A percentile compares a stretch with the other conserved stretches of the same genome.
phyloP scores from a whole-genome alignment of 2,329 filamentous ascomycete species.

The Neonectria neomacrospora region DNA sequence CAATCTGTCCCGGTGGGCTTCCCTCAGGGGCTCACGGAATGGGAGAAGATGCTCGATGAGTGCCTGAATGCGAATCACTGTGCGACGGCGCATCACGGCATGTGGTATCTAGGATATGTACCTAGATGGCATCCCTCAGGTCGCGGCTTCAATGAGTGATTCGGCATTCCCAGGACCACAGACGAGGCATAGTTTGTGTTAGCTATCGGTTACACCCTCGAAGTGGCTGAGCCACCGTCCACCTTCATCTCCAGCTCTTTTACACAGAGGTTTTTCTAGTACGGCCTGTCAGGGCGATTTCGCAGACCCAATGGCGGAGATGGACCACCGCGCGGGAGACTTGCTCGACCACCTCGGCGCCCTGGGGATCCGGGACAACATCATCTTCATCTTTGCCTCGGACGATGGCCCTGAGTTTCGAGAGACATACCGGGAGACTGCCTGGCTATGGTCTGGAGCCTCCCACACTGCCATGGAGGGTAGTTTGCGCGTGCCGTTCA shows the following conservation, averaged over 20 bases:
- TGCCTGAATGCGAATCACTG: conserved; percentile 45
- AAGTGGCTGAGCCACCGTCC: conserved; percentile 49
- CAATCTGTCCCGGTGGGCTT: conserved; percentile 50
- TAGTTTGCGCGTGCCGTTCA: conserved; percentile 49
- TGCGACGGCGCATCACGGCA: conserved; percentile 48
- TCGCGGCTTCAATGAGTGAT: conserved; percentile 52
- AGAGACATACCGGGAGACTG: conserved; percentile 47
- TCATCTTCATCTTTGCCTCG: conserved; percentile 50
- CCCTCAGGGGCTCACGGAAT: conserved; percentile 47
- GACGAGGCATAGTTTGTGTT: conserved; percentile 52
- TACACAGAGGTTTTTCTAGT: conserved; percentile 45
- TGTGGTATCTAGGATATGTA: conserved; percentile 52
- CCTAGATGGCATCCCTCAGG: conserved; percentile 50
- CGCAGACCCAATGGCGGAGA: conserved; percentile 49
- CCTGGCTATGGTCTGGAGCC: conserved; percentile 49
- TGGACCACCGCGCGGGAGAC: conserved; percentile 48
- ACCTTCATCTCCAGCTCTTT: conserved; percentile 50
- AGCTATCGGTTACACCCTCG: conserved; percentile 46
- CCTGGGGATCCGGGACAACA: conserved; percentile 45
- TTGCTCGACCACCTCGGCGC: conserved; percentile 47
- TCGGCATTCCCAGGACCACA: conserved; percentile 50
- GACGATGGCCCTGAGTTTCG: conserved; percentile 52
- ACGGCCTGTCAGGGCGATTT: conserved; percentile 47
- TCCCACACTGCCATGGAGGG: conserved; percentile 53
- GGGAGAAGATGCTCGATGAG: conserved; percentile 48